phyloP scores from a whole-genome alignment of 805 yeast species.

The Brettanomyces nanus region DNA sequence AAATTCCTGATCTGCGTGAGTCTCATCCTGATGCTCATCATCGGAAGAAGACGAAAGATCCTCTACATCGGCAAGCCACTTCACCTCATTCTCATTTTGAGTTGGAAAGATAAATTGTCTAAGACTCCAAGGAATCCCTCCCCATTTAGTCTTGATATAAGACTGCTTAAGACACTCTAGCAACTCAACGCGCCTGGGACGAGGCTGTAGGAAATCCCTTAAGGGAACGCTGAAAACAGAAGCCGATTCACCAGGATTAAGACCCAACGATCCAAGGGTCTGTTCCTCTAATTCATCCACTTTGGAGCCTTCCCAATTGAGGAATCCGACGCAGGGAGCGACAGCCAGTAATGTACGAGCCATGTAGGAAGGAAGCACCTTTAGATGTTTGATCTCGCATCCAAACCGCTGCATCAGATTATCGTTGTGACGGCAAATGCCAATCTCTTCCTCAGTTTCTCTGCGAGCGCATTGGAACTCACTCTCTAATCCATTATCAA shows the following conservation, averaged over 20 bases:
- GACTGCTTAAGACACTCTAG: constrained; percentile 28
- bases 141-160: constrained; percentile 48
- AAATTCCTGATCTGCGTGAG: constrained; percentile 29
- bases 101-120: constrained; percentile 56
- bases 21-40: constrained; percentile 27
- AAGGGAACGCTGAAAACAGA: constrained; percentile 65
- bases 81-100: constrained; percentile 43
- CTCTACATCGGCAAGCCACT: constrained; percentile 55
- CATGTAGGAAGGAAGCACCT: constrained; percentile 66
- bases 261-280: constrained; percentile 28
- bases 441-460: constrained; percentile 85
- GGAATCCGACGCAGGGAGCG: constrained; percentile 66
- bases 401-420: constrained; percentile 38
- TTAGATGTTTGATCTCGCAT: constrained; percentile 50
- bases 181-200: constrained; percentile 18
- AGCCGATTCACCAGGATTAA: constrained; percentile 75
- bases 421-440: constrained; percentile 45
- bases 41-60: constrained; percentile 49
- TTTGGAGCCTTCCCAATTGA: constrained; percentile 33
- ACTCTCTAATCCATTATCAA: constrained; percentile 57
- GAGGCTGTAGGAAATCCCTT: constrained; percentile 42
- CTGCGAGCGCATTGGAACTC: constrained; percentile 73
- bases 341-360: constrained; percentile 80
- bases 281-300: constrained; percentile 21
- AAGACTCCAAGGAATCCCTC: constrained; percentile 60